Conservation (phyloP, 306 rosid species). For the Citrullus colocynthis region DNA sequence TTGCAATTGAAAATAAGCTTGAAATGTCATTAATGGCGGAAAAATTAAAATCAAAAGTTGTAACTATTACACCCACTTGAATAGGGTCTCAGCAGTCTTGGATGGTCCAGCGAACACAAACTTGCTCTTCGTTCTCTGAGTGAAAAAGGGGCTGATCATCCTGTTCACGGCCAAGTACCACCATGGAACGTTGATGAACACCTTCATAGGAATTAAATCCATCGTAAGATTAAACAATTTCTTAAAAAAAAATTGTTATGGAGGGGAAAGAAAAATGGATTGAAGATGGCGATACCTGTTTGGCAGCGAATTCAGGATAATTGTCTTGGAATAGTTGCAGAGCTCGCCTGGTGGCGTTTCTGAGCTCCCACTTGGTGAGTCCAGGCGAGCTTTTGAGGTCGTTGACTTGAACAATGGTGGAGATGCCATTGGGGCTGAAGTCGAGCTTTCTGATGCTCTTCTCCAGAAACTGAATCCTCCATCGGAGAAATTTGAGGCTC, state of each 20-base stretch:
- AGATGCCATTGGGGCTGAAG: conserved; percentile 31
- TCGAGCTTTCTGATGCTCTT: conserved; percentile 40
- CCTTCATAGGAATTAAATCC: conserved; percentile 11
- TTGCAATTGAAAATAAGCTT: background rate
- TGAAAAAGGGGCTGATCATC: conserved; percentile 42
- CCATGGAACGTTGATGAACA: conserved; percentile 50
- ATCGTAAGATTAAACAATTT: background rate
- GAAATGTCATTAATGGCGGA: background rate
- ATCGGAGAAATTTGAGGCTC: conserved; percentile 28
- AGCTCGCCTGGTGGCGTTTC: conserved; percentile 32
- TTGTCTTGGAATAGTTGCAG: conserved; percentile 45
- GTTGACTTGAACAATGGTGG: conserved; percentile 41
- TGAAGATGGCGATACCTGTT: conserved; percentile 21
- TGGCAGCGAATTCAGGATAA: conserved; percentile 50
- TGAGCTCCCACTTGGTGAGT: conserved; percentile 28
- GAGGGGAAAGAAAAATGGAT: background rate
- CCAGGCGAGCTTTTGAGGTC: conserved; percentile 40
- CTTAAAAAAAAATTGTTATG: background rate
- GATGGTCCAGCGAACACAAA: conserved; percentile 80
- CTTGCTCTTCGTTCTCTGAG: conserved; percentile 72
- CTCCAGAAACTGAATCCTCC: conserved; percentile 43
- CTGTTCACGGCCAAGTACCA: conserved; percentile 42
- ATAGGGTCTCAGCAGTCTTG: conserved; percentile 67
- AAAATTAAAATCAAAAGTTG: background rate
- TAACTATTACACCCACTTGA: conserved; percentile 26